Evolutionary conservation across 306 rosid genomes (phyloP), one percentile per base, ranked within the genome.

Genomic region (Luffa acutangula): DNA sequence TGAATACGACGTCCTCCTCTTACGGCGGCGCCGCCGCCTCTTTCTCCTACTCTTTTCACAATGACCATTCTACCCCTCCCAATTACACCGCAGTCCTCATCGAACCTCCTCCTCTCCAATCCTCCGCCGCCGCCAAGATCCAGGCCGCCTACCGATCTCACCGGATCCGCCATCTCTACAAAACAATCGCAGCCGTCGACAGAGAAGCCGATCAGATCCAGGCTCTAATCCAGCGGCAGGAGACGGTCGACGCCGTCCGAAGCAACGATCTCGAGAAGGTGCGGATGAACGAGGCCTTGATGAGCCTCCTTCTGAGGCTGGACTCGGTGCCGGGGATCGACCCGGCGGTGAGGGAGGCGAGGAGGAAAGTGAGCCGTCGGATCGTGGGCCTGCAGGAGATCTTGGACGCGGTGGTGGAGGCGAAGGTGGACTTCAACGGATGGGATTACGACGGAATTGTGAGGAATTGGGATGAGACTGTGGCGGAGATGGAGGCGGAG

Each of bases 311-410:
- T 21, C 91, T 94, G 75, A 89, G 74, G 79, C 87, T 94, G 60
- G 98, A 94, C 75, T 89, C 98, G 0, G 95, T 94, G 11, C 97
- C 95, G 0, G 98, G 95, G n/a, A 46, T 90, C 36, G 90, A 94
- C 84, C 97, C 90, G 17, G 73, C 97, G 42, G 83, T 94, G 69
- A 84, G 98, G 78, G 98, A 94, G 5, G 97, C 92, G 1, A 72
- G 97, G 60, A 88, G 93, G 82, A 94, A 91, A 43, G 93, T 92
- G 33, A 87, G 95, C 87, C 93, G 88, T 76, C 85, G 92, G 95
- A 90, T 94, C 85, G 95, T 94, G 20, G 97, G 95, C 63, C 57
- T 94, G 75, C 98, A 94, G 90, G 98, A 94, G 82, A 91, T 94
- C 18, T 48, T 94, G 57, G 97, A 92, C 82, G 86, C 91, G 65